These are phyloP conservation scores for Leptographium radiaticola DNA, from an alignment of 2,329 filamentous ascomycete species.

Conservation along the genomic window DNA sequence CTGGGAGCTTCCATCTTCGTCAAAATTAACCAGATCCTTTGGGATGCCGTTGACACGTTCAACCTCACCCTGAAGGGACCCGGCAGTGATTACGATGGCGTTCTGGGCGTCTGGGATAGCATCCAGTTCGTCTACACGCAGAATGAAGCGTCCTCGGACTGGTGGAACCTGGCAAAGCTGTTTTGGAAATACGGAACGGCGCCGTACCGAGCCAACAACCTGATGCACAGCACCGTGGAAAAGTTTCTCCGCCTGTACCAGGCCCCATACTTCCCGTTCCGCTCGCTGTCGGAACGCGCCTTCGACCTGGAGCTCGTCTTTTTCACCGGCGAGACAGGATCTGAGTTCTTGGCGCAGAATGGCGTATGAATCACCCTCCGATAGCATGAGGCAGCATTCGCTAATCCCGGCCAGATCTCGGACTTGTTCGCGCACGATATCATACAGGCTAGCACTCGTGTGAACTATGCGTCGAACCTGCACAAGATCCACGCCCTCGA, in stretches of 20 bases:
- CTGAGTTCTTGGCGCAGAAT: conserved; percentile 56
- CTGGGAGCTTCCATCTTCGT: conserved; percentile 91
- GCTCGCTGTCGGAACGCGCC: conserved; percentile 55
- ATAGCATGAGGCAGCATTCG: not conserved
- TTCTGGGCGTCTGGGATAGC: conserved; percentile 78
- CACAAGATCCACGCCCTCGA: conserved; percentile 78
- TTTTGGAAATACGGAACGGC: conserved; percentile 77
- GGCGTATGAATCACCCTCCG: conserved; percentile 24
- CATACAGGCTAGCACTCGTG: conserved; percentile 78
- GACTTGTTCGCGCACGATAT: conserved; percentile 62
- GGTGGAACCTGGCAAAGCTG: conserved; percentile 71
- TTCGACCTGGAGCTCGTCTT: conserved; percentile 53
- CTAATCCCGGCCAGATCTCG: conserved; percentile 33
- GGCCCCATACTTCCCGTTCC: conserved; percentile 71
- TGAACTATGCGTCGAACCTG: conserved; percentile 90
- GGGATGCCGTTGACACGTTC: conserved; percentile 58
- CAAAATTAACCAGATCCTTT: conserved; percentile 67
- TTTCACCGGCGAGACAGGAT: conserved; percentile 58
- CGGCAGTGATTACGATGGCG: conserved; percentile 34
- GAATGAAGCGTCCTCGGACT: conserved; percentile 44
- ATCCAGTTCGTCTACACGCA: conserved; percentile 56
- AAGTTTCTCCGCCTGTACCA: conserved; percentile 74
- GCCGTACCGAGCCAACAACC: conserved; percentile 56
- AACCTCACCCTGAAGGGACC: conserved; percentile 45
- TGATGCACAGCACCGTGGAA: conserved; percentile 58